Conservation (phyloP, 495 filamentous ascomycete species). For the Clohesyomyces aquaticus region DNA sequence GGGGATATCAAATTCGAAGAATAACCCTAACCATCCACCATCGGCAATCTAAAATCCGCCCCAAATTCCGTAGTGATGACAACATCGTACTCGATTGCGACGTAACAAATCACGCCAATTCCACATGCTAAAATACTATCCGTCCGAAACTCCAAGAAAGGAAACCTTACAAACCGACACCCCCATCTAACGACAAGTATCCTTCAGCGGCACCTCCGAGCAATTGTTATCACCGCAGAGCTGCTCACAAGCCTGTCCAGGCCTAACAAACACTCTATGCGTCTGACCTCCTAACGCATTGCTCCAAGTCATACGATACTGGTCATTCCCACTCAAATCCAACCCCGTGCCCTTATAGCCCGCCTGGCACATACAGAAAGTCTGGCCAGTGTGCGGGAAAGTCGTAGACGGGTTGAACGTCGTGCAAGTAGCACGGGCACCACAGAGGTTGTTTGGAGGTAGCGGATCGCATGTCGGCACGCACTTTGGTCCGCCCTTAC, state of each 20-base stretch:
- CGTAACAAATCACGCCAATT: background rate
- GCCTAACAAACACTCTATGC: conserved; percentile 8
- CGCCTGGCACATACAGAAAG: conserved; percentile 14
- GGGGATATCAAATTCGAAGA: no score
- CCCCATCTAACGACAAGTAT: conserved; percentile 1
- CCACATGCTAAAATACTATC: background rate
- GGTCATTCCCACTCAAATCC: background rate
- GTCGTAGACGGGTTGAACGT: conserved; percentile 10
- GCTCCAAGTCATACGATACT: conserved; percentile 14
- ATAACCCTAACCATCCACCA: no score
- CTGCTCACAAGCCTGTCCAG: conserved; percentile 1
- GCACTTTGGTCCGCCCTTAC: conserved; percentile 14
- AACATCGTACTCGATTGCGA: background rate
- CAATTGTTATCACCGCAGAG: conserved; percentile 7
- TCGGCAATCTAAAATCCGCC: no score
- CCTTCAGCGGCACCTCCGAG: conserved; percentile 2
- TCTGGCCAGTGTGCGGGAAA: background rate
- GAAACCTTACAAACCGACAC: background rate
- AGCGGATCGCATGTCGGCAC: conserved; percentile 7
- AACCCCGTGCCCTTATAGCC: conserved; percentile 2
- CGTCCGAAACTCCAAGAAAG: no score
- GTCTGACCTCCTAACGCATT: conserved; percentile 9
- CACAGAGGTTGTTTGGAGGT: background rate
- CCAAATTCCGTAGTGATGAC: no score
- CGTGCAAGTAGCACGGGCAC: conserved; percentile 3